These are phyloP conservation scores for Gonium pectorale DNA, from an alignment of 139 green algal genomes.

Conservation along the genomic window DNA sequence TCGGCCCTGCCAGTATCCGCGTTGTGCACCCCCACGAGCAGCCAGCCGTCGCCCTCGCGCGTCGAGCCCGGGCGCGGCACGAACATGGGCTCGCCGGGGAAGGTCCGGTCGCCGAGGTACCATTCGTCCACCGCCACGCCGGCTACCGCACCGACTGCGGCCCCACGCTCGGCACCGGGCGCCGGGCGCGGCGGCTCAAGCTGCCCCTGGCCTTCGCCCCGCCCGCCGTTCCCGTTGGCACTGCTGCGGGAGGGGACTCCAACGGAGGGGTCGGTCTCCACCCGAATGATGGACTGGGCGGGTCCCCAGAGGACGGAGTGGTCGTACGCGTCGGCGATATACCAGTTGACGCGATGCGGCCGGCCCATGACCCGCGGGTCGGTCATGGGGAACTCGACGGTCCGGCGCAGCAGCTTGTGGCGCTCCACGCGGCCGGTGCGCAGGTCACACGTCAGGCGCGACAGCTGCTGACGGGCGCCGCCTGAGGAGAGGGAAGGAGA, in stretches of 20 bases:
- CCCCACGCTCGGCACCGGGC: neutral
- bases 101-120: slow-evolving; percentile 56
- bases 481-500: neutral
- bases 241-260: neutral
- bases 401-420: slow-evolving; percentile 51
- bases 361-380: slow-evolving; percentile 32
- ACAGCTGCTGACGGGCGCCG: slow-evolving; percentile 54
- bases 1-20: slow-evolving; percentile 45
- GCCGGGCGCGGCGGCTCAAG: neutral
- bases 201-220: neutral
- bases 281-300: slow-evolving; percentile 29
- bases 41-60: slow-evolving; percentile 79
- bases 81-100: slow-evolving; percentile 80
- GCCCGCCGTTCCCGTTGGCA: neutral
- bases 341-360: slow-evolving; percentile 65
- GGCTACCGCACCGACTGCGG: neutral
- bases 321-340: slow-evolving; percentile 58
- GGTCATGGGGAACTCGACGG: slow-evolving; percentile 74
- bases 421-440: slow-evolving; percentile 18
- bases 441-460: slow-evolving; percentile 66
- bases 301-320: slow-evolving; percentile 59
- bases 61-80: slow-evolving; percentile 59
- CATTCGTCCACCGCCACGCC: slow-evolving; percentile 45
- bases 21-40: slow-evolving; percentile 75
- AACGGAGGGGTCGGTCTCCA: slow-evolving; percentile 8